phyloP scores from a whole-genome alignment of 768 basidiomycete genomes.

The Mycena capillaripes region DNA sequence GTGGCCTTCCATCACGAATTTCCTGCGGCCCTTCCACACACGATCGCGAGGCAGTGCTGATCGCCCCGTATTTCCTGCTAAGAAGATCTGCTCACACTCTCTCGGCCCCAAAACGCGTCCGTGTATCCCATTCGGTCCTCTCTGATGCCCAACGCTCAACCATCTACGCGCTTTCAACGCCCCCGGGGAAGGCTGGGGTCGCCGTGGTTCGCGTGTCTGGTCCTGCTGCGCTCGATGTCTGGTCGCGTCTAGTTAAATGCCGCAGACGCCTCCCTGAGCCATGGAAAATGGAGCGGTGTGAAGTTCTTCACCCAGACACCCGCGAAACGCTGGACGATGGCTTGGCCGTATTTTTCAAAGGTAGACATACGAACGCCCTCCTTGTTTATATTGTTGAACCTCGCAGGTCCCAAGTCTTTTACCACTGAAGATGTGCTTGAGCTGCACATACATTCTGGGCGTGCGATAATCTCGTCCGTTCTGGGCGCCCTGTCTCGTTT shows the following conservation, averaged over 20 bases:
- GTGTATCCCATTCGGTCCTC: constrained; percentile 32
- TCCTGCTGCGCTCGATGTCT: constrained; percentile 75
- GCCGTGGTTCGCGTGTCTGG: constrained; percentile 89
- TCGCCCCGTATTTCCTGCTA: constrained; percentile 18
- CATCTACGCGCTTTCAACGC: constrained; percentile 91
- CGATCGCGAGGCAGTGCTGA: constrained; percentile 39
- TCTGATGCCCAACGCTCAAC: constrained; percentile 75
- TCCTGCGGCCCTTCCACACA: constrained; percentile 19
- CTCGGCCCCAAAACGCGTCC: constrained; percentile 11
- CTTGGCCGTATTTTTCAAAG: constrained; percentile 85
- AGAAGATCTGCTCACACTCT: constrained; percentile 19
- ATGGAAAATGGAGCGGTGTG: constrained; percentile 80
- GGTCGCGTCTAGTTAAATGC: constrained; percentile 68
- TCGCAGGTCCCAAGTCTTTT: constrained; percentile 81
- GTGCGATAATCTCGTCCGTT: constrained; percentile 82
- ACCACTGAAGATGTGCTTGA: constrained; percentile 89
- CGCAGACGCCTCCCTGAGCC: constrained; percentile 58
- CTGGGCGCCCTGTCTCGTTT: constrained; percentile 73
- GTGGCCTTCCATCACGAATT: constrained; percentile 37
- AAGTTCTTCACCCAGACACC: constrained; percentile 73
- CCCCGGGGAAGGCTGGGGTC: constrained; percentile 88
- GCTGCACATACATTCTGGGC: constrained; percentile 89
- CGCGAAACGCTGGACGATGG: constrained; percentile 82
- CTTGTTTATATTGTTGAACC: not conserved
- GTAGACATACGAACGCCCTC: constrained; percentile 49